These are phyloP conservation scores for Adansonia grandidieri DNA, from an alignment of 441 rosid species.

Conservation along the genomic window DNA sequence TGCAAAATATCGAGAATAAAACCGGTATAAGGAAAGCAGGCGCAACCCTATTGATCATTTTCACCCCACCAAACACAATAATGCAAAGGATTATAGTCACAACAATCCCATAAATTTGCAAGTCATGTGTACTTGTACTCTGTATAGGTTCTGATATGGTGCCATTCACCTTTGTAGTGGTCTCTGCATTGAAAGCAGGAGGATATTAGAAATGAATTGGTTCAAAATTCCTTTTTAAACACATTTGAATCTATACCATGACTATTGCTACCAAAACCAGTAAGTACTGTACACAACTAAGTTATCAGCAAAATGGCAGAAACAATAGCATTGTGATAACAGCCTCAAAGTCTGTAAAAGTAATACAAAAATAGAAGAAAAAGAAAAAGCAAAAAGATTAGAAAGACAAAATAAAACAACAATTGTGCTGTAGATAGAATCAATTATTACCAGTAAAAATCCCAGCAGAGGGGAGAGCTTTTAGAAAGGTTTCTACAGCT, in stretches of 20 bases:
- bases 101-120: conserved; percentile 94
- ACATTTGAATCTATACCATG: conserved; percentile 7
- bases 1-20: conserved; percentile 84
- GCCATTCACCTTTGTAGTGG: conserved; percentile 62
- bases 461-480: conserved; percentile 97
- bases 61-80: conserved; percentile 99
- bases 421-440: conserved; percentile 12
- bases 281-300: background rate
- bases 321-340: background rate
- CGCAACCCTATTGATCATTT: conserved; percentile 99
- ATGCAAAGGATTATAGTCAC: conserved; percentile 88
- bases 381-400: background rate
- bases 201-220: conserved; percentile 27
- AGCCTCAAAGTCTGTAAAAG: background rate
- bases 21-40: conserved; percentile 98
- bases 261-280: background rate
- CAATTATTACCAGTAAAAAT: conserved; percentile 74
- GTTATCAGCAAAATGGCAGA: background rate
- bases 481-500: conserved; percentile 97
- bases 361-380: background rate
- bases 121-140: conserved; percentile 87
- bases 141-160: conserved; percentile 34
- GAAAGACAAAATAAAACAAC: background rate
- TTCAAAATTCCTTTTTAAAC: conserved; percentile 2
- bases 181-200: conserved; percentile 59